Evolutionary conservation across 2,329 filamentous ascomycete genomes (phyloP).

Genomic region (Colletotrichum orbiculare): DNA sequence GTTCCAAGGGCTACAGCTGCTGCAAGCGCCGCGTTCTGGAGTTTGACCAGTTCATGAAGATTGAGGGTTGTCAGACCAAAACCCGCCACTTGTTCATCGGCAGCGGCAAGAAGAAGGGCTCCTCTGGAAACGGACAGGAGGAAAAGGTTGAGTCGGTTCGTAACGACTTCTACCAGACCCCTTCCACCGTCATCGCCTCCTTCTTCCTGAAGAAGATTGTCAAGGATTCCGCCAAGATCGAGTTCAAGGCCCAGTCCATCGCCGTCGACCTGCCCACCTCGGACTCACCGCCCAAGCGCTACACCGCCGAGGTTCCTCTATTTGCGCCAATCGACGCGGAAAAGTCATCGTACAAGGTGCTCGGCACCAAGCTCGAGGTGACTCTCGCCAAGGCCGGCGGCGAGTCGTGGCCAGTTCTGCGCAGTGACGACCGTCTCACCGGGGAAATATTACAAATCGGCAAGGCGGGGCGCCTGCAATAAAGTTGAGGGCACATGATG

Average conservation of each 20-base stretch:
- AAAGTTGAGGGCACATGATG: conserved; percentile 8
- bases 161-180: conserved; percentile 95
- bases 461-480: conserved; percentile 69
- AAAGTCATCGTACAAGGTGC: conserved; percentile 81
- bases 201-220: conserved; percentile 98
- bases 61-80: conserved; percentile 89
- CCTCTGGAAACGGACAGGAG: conserved; percentile 63
- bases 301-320: conserved; percentile 77
- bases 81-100: conserved; percentile 86
- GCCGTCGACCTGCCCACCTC: conserved; percentile 86
- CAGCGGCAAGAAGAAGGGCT: conserved; percentile 74
- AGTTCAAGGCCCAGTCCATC: conserved; percentile 72
- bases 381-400: conserved; percentile 78
- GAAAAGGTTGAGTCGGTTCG: conserved; percentile 83
- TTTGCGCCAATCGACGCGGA: conserved; percentile 81
- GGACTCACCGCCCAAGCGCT: conserved; percentile 82
- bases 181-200: conserved; percentile 84
- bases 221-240: conserved; percentile 79
- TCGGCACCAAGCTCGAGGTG: conserved; percentile 91
- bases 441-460: conserved; percentile 92
- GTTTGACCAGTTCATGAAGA: conserved; percentile 98
- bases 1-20: conserved; percentile 97
- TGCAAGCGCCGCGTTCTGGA: conserved; percentile 95
- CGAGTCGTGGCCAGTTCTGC: conserved; percentile 85
- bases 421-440: conserved; percentile 76